These are phyloP conservation scores for Candida glucosophila DNA, from an alignment of 1,139 yeast genomes.

Conservation along the genomic window DNA sequence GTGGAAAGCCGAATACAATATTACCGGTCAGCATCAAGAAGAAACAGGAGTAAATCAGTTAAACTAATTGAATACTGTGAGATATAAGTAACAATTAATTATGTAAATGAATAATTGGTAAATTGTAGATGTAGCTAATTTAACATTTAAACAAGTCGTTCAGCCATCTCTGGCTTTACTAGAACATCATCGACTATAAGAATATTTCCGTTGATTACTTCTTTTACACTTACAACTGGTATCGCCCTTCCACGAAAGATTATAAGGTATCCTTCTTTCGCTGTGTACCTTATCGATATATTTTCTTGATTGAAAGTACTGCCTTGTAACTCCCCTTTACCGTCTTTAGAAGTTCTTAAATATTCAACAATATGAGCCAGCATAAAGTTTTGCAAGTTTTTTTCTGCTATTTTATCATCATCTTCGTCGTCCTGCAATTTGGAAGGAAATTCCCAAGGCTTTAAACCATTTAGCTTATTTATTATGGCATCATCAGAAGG, in stretches of 20 bases:
- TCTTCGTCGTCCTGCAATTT: conserved; percentile 25
- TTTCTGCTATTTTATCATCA: conserved; percentile 31
- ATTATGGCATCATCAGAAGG: conserved; percentile 51
- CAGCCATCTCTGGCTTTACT: conserved; percentile 13
- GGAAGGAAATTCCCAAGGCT: conserved; percentile 68
- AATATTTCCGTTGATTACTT: conserved; percentile 53
- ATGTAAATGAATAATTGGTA: not conserved
- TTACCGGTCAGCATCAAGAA: conserved; percentile 39
- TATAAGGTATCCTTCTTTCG: conserved; percentile 32
- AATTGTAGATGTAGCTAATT: not conserved
- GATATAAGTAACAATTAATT: no score
- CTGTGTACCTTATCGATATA: conserved; percentile 35
- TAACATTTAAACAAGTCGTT: not conserved
- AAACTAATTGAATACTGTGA: conserved; percentile 1
- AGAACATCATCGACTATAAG: conserved; percentile 40
- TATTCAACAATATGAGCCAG: conserved; percentile 32
- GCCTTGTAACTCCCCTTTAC: no score
- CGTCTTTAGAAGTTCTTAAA: conserved; percentile 7
- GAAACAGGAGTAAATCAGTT: conserved; percentile 48
- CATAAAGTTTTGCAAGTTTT: conserved; percentile 44
- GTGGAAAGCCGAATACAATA: conserved; percentile 63
- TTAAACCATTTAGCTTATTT: conserved; percentile 22
- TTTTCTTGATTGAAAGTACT: conserved; percentile 26
- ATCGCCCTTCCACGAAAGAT: conserved; percentile 16
- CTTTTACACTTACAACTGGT: conserved; percentile 38